Base-by-base conservation (phyloP, 495 filamentous ascomycete species). In the Penicillium atrosanguineum region DNA sequence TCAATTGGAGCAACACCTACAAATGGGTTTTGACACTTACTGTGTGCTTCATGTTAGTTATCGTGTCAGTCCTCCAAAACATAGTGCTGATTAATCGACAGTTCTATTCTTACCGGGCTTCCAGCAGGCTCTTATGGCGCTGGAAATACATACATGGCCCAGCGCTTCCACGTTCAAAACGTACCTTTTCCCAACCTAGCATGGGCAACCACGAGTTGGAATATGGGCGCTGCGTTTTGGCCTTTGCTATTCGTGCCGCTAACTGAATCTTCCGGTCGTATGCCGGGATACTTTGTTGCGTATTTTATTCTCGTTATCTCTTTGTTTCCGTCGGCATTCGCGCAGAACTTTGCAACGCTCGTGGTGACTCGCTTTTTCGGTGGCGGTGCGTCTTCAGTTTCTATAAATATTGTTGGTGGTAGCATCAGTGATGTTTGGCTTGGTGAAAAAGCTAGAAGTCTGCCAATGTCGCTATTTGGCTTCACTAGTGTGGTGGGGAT, bases 201-300 rank as follows among this genome's bases (percentile, higher is more conserved):
- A 59, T 84, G 79, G 79, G 67, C 72, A 14, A 73, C 78, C 5
- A 68, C 70, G 0, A 72, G 72, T 8, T 84, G 80, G 81, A 77
- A 71, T 42, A 66, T 79, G 52, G 80, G 81, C 12, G 80, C 76
- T 3, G 79, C 79, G 21, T 61, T 82, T 16, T 75, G 72, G 55
- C 78, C 80, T 2, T 52, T 83, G 14, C 57, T 81, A 37, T 71
- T 75, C 21, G 68, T 84, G 6, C 81, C 81, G 0, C 45, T 83
- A 8, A 79, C 79, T 36, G 81, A 84, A 51, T 68, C 75, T n/a
- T 71, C 69, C 16, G 80, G 81, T 18, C 69, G 76, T 8, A 71
- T 78, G 63, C 66, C 69, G 4, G 77, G 76, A 6, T 80, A 80
- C 56, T 64, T 82, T 21, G 61, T 77, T 15, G 64, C 70, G 4